Base-by-base conservation (phyloP, 108 stramenopile species). In the Skeletonema marinoi region DNA sequence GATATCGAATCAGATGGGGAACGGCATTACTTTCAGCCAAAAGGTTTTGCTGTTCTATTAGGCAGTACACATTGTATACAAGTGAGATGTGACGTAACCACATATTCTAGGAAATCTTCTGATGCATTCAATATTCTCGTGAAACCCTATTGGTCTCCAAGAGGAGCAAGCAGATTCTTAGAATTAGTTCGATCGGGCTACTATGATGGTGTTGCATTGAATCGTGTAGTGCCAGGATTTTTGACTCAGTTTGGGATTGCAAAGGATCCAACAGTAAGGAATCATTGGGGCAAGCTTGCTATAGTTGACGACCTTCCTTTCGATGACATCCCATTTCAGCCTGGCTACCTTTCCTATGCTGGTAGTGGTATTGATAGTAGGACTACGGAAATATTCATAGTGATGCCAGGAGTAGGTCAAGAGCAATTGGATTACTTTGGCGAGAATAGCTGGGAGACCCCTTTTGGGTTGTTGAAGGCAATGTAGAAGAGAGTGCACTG, bases 391-490 rank as follows among this genome's bases (percentile, higher is more conserved):
- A 61, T 96, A 3, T 96, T 96, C 71, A 88, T 96, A 66, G 89
- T 83, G 30, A 87, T 85, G 83, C 89, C 89, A 6, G 86, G 78
- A 19, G 69, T 86, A 32, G 82, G 88, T 48, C 81, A 92, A 63
- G 85, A 86, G 10, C 78, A 81, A 41, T 68, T 89, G 36, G 36
- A 65, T 39, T 66, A 68, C 10, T 78, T 92, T 71, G 91, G 93
- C n/a, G 60, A 88, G 64, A 88, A 87, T 66, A 65, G 66, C 31
- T 92, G 90, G 93, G 95, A 96, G 78, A 96, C 95, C 12, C 95
- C 95, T 1, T 88, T 96, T 76, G 95, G 87, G 10, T 63, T 86
- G 65, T 91, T 12, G 83, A 85, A 11, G 85, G 87, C 48, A 83
- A 90, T 71, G 88, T 93, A 2, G 71, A 86, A 63, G 84, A 88